Evolutionary conservation across 2,329 filamentous ascomycete genomes (phyloP).

Genomic region (Dactylella cylindrospora): DNA sequence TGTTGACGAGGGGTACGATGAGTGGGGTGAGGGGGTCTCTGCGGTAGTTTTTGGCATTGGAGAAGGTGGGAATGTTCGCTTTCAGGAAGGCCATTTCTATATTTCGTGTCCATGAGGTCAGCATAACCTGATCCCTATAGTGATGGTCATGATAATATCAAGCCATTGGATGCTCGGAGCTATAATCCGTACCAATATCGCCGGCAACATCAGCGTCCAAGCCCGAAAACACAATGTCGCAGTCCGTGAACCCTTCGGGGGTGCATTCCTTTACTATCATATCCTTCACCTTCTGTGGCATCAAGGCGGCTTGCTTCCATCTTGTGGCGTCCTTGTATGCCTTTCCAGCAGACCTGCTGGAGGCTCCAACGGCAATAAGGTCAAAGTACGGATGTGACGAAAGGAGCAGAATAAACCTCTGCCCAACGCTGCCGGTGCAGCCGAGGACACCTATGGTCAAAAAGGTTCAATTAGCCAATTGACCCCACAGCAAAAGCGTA

Average conservation of each 20-base stretch:
- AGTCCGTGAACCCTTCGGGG: conserved; percentile 79
- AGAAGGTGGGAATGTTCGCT: conserved; percentile 87
- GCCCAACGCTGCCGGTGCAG: conserved; percentile 89
- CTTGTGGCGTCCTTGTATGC: conserved; percentile 89
- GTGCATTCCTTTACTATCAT: conserved; percentile 83
- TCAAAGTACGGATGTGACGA: conserved; percentile 82
- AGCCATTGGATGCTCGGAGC: not conserved
- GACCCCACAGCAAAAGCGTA: too few species aligned
- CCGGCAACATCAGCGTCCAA: conserved; percentile 90
- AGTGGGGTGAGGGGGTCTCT: conserved; percentile 86
- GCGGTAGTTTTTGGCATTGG: conserved; percentile 97
- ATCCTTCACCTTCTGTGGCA: conserved; percentile 73
- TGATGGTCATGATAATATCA: too few species aligned
- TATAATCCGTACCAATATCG: conserved; percentile 69
- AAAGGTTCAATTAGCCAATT: conserved; percentile 5
- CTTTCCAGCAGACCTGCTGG: conserved; percentile 84
- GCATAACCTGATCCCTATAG: too few species aligned
- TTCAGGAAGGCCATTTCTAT: conserved; percentile 87
- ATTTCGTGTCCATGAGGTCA: not conserved
- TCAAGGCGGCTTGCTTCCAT: conserved; percentile 89
- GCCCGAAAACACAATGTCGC: conserved; percentile 90
- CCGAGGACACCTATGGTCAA: conserved; percentile 69
- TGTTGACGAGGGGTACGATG: conserved; percentile 93
- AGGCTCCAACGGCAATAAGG: conserved; percentile 86
- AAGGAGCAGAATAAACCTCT: conserved; percentile 91